These are phyloP conservation scores for Ustilago lituana DNA, from an alignment of 1,284 basidiomycete species.

Conservation along the genomic window DNA sequence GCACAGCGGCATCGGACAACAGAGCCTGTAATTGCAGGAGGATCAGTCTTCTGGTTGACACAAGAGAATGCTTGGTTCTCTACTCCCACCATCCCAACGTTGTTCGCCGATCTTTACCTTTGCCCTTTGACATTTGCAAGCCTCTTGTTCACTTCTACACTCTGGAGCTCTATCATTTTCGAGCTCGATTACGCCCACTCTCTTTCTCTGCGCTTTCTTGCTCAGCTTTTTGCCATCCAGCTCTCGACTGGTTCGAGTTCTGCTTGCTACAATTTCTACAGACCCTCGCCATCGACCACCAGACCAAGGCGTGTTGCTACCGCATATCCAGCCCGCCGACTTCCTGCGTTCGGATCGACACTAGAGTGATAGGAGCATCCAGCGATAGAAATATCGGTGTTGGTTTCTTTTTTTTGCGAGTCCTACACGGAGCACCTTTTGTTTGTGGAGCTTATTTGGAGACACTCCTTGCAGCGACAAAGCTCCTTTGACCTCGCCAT, in stretches of 20 bases:
- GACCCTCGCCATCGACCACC: background rate
- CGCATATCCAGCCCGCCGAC: constrained; percentile 3
- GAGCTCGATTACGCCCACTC: constrained; percentile 17
- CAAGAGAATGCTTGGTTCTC: constrained; percentile 10
- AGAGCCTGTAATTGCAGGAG: too few species aligned
- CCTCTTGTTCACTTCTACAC: constrained; percentile 25
- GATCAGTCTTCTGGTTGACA: background rate
- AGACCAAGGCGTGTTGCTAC: background rate
- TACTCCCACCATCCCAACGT: constrained; percentile 40
- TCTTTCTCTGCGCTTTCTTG: constrained; percentile 16
- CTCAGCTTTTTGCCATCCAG: background rate
- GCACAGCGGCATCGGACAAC: too few species aligned
- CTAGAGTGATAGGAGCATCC: too few species aligned
- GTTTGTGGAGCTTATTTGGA: constrained; percentile 26
- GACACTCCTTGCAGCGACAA: constrained; percentile 24
- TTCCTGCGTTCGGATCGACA: background rate
- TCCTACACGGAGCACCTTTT: constrained; percentile 3
- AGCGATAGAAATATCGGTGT: background rate
- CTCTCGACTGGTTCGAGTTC: constrained; percentile 35
- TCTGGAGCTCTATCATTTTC: constrained; percentile 11
- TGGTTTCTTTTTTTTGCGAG: background rate
- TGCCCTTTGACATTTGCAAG: constrained; percentile 31
- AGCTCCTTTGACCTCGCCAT: background rate
- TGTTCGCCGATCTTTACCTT: constrained; percentile 33
- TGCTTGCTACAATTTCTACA: constrained; percentile 8